Evolutionary conservation across 192 early-diverging fungal species (phyloP), one percentile per base, ranked within the genome.

Genomic region (Mortierella antarctica): DNA sequence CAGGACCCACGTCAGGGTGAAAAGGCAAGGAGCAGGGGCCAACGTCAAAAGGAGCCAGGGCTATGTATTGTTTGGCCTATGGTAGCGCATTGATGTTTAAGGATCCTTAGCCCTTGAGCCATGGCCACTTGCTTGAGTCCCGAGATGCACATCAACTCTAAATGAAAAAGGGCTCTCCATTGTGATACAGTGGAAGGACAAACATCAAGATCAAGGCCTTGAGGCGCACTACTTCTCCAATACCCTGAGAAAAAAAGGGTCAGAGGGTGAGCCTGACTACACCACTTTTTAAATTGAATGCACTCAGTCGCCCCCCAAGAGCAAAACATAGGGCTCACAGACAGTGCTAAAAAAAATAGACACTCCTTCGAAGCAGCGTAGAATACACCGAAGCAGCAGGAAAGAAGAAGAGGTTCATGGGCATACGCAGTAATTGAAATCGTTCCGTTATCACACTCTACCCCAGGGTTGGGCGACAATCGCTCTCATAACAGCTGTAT

Each of bases 211-310:
- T 31, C 31, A 31, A 31, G 54, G 54, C 54, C 9, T 56, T 23
- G 20, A 56, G 20, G 18, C 17, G 12, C 23, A 23, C 48, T 14
- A 49, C 17, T 14, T 50, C 12, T 11, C 11, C 49, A 1, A 50
- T 58, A 40, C 57, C 57, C 57, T 39, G 57, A 58, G 62, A 64
- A 64, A 51, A 59, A 66, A 74, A 74, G 72, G 58, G 58, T 62
- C 42, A 74, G 52, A 49, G 23, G 31, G 44, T 52, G 58, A 67
- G 45, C 61, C 6, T 57, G 6, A 66, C 57, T 52, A 74, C 72
- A 74, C 57, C 72, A 74, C 0, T 51, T 65, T 66, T 66, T 61
- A 3, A 67, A 66, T 66, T 41, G 40, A 5, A 39, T 51, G 6
- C 31, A 48, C 15, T 71, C 59, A 62, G 52, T 52, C 50, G 15